Evolutionary conservation across 148 eudicot species (phyloP).

Genomic region (Nyssa sinensis): DNA sequence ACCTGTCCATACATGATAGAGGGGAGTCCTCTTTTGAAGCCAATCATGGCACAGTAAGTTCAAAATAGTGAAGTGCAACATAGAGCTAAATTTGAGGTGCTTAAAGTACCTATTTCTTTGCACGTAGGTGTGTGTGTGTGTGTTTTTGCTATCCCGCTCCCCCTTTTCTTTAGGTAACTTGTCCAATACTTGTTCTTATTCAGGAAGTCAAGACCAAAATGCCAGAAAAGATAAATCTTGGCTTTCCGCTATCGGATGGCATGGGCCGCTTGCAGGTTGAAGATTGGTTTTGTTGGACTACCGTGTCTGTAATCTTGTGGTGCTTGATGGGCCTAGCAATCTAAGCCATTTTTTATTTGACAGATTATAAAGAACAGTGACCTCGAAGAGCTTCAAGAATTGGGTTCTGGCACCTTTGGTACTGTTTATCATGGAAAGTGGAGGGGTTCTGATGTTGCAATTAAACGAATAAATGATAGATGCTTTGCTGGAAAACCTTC

Average conservation of each 20-base stretch:
- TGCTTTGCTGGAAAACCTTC: constrained; percentile 88
- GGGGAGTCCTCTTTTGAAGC: constrained; percentile 32
- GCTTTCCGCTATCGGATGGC: constrained; percentile 68
- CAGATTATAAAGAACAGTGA: constrained; percentile 86
- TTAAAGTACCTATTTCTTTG: constrained; percentile 6
- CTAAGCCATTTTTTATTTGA: constrained; percentile 3
- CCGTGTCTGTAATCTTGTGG: not conserved
- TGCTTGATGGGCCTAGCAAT: not conserved
- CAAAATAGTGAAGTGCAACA: constrained; percentile 40
- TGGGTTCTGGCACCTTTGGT: constrained; percentile 97
- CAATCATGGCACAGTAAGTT: constrained; percentile 37
- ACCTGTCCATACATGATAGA: constrained; percentile 32
- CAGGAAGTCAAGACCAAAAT: constrained; percentile 62
- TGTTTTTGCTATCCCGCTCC: too few relatives aligned
- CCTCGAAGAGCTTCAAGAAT: constrained; percentile 87
- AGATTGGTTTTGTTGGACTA: not conserved
- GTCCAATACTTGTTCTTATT: too few relatives aligned
- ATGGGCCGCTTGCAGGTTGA: constrained; percentile 84
- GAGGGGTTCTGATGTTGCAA: constrained; percentile 98
- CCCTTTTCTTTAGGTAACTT: too few relatives aligned
- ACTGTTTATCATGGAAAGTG: constrained; percentile 97
- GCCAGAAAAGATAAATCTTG: constrained; percentile 64
- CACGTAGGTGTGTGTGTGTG: too few relatives aligned
- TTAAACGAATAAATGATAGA: constrained; percentile 86
- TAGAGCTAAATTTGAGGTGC: constrained; percentile 56